Base-by-base conservation (phyloP, 1,139 yeast genomes). In the Fermentozyma sake region DNA sequence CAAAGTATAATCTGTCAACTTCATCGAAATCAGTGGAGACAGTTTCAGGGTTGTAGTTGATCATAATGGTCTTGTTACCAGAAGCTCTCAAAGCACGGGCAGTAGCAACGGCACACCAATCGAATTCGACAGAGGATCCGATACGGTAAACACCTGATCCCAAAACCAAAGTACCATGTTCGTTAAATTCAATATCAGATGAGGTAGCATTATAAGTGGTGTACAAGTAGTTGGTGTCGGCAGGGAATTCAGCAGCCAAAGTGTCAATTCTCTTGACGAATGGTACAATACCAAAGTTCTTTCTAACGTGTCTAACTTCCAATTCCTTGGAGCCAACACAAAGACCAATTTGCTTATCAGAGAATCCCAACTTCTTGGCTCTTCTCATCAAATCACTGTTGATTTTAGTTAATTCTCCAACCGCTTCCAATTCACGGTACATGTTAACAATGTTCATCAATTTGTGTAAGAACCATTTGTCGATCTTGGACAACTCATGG, bases 81-180 rank as follows among this genome's bases (percentile, higher is more conserved):
- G 80, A 71, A 33, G 77, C 81, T 61, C 98, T 79, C 49, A 91
- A 75, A 24, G 97, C 87, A 55, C 97, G 80, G 32, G 95, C 96
- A 33, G 98, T 83, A 37, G 94, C 77, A 37, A 91, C 98, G 28
- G 97, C 98, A 72, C 98, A 91, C 98, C 98, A 91, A 62, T 91
- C 98, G 48, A 91, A 91, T 64, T 91, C 98, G 35, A 91, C 98
- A 14, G 97, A 89, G 4, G 97, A 89, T 35, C 98, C 98, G 55
- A 91, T 91, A 62, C 98, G 78, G 73, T 91, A 91, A 30, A 91
- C 98, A 66, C 98, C 98, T 8, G 97, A 89, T 31, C 98, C 98
- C 44, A 91, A 71, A 23, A 91, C 98, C 76, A 91, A 69, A 38
- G 93, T 81, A 50, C 98, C 97, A 42, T 84, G 75, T 39, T 89